These are phyloP conservation scores for Talaromyces marneffei DNA, from an alignment of 2,329 filamentous ascomycete genomes.

Conservation along the genomic window DNA sequence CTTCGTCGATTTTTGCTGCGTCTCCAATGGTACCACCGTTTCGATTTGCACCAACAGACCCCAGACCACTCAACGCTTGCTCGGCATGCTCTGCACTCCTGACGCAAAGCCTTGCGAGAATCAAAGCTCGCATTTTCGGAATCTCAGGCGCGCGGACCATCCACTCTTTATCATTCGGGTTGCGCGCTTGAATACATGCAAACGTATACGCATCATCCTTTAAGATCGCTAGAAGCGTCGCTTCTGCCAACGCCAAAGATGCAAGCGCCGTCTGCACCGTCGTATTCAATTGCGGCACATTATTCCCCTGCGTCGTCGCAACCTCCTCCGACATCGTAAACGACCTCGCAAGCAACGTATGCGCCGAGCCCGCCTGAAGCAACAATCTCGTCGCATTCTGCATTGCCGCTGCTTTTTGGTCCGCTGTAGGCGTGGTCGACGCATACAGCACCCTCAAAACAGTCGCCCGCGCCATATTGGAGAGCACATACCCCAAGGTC, in stretches of 20 bases:
- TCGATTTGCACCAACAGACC: slow-evolving; percentile 28
- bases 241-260: slow-evolving; percentile 71
- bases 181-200: slow-evolving; percentile 72
- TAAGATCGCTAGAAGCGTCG: slow-evolving; percentile 79
- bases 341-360: slow-evolving; percentile 63
- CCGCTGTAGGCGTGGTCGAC: slow-evolving; percentile 55
- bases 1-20: slow-evolving; percentile 55
- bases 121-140: slow-evolving; percentile 77
- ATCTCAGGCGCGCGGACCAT: slow-evolving; percentile 90
- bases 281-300: slow-evolving; percentile 43
- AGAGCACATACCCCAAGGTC: slow-evolving; percentile 69
- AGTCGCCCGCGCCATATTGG: slow-evolving; percentile 63
- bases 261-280: slow-evolving; percentile 39
- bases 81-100: slow-evolving; percentile 83
- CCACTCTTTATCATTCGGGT: slow-evolving; percentile 83
- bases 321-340: slow-evolving; percentile 45
- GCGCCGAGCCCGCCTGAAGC: slow-evolving; percentile 71
- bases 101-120: slow-evolving; percentile 82
- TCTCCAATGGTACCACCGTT: slow-evolving; percentile 5
- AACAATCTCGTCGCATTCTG: slow-evolving; percentile 70
- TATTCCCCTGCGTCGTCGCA: not conserved
- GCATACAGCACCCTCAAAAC: slow-evolving; percentile 67
- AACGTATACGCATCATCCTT: slow-evolving; percentile 94
- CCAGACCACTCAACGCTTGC: slow-evolving; percentile 56
- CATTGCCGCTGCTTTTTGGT: slow-evolving; percentile 65